Base-by-base conservation (phyloP, 1,139 yeast genomes). In the Candida albicans region DNA sequence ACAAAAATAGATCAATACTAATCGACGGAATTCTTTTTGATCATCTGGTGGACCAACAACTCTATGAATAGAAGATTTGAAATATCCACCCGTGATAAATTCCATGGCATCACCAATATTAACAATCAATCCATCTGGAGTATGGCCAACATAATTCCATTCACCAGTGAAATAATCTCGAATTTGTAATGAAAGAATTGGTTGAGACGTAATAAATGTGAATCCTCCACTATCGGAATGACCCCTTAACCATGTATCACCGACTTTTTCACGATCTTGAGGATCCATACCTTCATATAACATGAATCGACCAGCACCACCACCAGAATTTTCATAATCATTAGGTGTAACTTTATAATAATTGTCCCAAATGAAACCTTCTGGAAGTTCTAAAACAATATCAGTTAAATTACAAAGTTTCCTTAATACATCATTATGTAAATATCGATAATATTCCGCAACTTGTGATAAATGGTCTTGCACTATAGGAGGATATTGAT, bases 21-120 rank as follows among this genome's bases (percentile, higher is more conserved):
- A 59, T 41, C 81, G 59, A 32, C 65, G 61, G 50, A 55, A 70
- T 3, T 51, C 45, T 26, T 56, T 55, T 52, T 75, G 81, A 41
- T 73, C 76, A 1, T 48, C 56, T 2, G 79, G 80, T 2, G 81
- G 79, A 28, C 68, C 66, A 15, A 70, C 63, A 11, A 75, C 79
- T 44, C 80, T 53, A 46, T 75, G 81, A 39, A 75, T 59, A 7
- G 75, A 67, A 12, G 77, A 71, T 47, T 72, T 73, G 59, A 75
- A 75, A 41, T 68, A 72, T 0, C 78, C 77, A 3, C 79, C 81
- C 27, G 77, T 70, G 35, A 75, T 58, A 45, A 75, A 73, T 52
- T 75, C 78, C 54, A 75, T 53, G 0, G 75, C 72, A 55, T 75
- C 81, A 8, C 79, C 80, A 42, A 75, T 61, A 48, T 76, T 76